Conservation (phyloP, 202 grass and related monocot species). For the Miscanthus sacchariflorus region DNA sequence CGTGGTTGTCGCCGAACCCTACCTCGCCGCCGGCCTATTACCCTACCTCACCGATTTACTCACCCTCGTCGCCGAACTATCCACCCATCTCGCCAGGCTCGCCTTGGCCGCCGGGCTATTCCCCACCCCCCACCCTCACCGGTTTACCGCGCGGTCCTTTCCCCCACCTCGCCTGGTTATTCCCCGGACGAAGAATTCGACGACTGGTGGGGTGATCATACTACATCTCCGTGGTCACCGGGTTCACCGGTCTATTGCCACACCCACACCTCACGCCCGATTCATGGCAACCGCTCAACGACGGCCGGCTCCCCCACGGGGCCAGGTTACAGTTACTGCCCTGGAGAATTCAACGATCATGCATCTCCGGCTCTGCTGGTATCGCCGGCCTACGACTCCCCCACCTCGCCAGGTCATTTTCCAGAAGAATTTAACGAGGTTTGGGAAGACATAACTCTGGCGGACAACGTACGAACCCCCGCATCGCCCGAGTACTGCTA, state of each 20-base stretch:
- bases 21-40: background rate
- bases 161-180: background rate
- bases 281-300: background rate
- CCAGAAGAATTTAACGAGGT: background rate
- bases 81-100: background rate
- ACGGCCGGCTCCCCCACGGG: too few relatives aligned
- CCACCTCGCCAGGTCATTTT: background rate
- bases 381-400: background rate
- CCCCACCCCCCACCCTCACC: background rate
- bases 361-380: too few relatives aligned
- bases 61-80: background rate
- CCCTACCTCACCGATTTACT: background rate
- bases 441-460: background rate
- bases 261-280: background rate
- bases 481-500: background rate
- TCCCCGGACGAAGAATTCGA: too few relatives aligned
- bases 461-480: too few relatives aligned
- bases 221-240: background rate
- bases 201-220: background rate
- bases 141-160: background rate
- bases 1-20: background rate
- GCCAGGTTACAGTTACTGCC: too few relatives aligned
- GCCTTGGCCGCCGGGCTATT: background rate
- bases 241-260: background rate
- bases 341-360: background rate